Percentiles rank a stretch among this genome's conserved stretches.
These are phyloP conservation scores for Xerocomus spinulosus DNA, from an alignment of 768 basidiomycete species.

Conservation along the genomic window DNA sequence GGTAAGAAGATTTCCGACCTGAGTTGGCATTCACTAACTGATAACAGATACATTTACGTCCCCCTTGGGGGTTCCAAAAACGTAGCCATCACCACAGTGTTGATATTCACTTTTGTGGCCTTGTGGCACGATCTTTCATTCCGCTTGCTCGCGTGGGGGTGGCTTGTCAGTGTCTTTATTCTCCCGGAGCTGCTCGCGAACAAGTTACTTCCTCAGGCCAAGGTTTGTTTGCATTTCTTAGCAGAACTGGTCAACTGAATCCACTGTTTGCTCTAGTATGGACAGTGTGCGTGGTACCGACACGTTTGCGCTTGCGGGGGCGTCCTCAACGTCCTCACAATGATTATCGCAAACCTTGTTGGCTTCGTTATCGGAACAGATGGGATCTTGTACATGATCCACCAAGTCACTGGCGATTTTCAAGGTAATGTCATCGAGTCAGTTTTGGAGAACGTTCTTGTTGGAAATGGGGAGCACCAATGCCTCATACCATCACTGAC, in stretches of 20 bases:
- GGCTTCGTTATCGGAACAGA: constrained; percentile 92
- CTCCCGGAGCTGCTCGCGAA: constrained; percentile 73
- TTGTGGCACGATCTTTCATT: constrained; percentile 96
- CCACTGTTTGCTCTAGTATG: constrained; percentile 48
- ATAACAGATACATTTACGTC: constrained; percentile 82
- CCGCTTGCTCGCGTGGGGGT: constrained; percentile 89
- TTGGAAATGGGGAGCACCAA: no score
- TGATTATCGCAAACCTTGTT: constrained; percentile 91
- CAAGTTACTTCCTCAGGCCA: constrained; percentile 54
- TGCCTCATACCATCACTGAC: neutral
- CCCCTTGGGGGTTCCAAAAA: constrained; percentile 76
- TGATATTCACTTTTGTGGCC: constrained; percentile 95
- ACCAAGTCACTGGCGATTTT: constrained; percentile 57
- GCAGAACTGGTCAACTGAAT: neutral
- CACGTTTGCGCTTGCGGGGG: constrained; percentile 81
- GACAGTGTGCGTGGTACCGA: constrained; percentile 69
- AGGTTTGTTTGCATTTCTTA: constrained; percentile 39
- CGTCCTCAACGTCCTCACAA: constrained; percentile 77
- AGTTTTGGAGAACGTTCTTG: no score
- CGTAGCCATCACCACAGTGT: constrained; percentile 55
- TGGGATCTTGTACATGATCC: constrained; percentile 63
- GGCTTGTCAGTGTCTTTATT: constrained; percentile 90
- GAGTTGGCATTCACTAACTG: neutral
- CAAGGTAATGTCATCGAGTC: constrained; percentile 44
- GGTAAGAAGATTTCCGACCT: constrained; percentile 42